These are phyloP conservation scores for Histomonas meleagridis DNA, from an alignment of 208 protist species.

Conservation along the genomic window DNA sequence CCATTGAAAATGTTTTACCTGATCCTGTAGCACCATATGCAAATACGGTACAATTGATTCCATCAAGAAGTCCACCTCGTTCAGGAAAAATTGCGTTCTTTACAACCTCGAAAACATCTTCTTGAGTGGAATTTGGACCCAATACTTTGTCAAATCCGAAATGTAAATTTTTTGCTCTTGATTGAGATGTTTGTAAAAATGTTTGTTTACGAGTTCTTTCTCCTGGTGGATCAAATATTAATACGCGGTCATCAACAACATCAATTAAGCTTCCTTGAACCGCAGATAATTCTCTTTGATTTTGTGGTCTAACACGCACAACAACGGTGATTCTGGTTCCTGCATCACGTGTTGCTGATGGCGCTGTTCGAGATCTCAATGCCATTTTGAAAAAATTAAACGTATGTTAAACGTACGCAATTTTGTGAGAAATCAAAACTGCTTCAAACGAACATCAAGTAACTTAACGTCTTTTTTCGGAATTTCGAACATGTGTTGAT, in stretches of 20 bases:
- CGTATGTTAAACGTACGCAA: no score
- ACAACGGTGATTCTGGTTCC: neutral
- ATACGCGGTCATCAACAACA: neutral
- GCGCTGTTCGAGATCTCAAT: no score
- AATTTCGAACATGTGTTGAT: no score
- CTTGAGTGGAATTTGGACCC: neutral
- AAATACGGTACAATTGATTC: slow-evolving; percentile 15
- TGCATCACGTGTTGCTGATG: no score
- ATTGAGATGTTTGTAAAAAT: neutral
- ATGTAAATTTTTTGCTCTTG: slow-evolving; percentile 24
- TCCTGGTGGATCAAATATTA: slow-evolving; percentile 19
- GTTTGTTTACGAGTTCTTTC: neutral
- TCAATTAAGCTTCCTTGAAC: slow-evolving; percentile 5
- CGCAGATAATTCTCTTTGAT: neutral
- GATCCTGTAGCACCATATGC: slow-evolving; percentile 28
- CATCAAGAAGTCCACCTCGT: neutral
- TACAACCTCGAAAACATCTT: slow-evolving; percentile 8
- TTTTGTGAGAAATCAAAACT: no score
- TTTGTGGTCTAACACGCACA: neutral
- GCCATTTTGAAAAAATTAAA: no score
- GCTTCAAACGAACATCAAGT: no score
- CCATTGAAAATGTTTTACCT: slow-evolving; percentile 37
- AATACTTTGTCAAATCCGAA: slow-evolving; percentile 35
- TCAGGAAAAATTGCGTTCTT: neutral
- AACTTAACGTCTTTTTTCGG: no score